Evolutionary conservation across 176 grass and related monocot genomes (phyloP).

Genomic region (Bolboschoenus planiculmis): DNA sequence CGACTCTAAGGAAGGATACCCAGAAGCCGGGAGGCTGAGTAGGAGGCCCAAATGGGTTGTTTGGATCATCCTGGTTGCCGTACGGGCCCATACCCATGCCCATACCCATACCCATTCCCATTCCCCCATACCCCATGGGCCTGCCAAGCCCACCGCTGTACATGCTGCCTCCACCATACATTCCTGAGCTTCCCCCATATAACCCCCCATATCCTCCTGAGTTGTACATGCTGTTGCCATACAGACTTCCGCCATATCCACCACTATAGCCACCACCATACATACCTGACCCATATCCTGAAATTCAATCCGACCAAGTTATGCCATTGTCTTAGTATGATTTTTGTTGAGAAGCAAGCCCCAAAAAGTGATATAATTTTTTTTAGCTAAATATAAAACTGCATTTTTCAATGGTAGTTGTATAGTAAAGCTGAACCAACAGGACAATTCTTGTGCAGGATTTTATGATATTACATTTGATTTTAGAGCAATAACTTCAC

Average conservation of each 20-base stretch:
- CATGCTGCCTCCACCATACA: conserved; percentile 71
- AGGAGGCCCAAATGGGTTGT: conserved; percentile 64
- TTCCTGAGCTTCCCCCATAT: conserved; percentile 47
- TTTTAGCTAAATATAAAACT: background rate
- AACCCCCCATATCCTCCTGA: conserved; percentile 46
- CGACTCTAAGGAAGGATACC: conserved; percentile 81
- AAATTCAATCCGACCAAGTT: background rate
- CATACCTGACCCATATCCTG: conserved; percentile 63
- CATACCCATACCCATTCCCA: conserved; percentile 45
- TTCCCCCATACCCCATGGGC: conserved; percentile 53
- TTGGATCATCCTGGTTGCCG: conserved; percentile 50
- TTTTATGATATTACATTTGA: background rate
- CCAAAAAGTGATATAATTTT: background rate
- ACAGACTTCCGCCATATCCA: conserved; percentile 33
- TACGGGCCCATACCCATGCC: conserved; percentile 68
- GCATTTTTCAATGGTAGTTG: background rate
- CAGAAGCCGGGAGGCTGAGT: conserved; percentile 68
- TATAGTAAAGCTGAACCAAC: background rate
- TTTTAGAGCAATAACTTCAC: background rate
- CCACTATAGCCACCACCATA: conserved; percentile 52
- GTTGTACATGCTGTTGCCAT: conserved; percentile 56
- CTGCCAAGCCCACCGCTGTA: conserved; percentile 44
- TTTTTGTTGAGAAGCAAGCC: background rate
- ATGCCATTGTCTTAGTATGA: background rate
- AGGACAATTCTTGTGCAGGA: background rate